Conservation (phyloP, 345 rosid genomes). For the Melaleuca quinquenervia region DNA sequence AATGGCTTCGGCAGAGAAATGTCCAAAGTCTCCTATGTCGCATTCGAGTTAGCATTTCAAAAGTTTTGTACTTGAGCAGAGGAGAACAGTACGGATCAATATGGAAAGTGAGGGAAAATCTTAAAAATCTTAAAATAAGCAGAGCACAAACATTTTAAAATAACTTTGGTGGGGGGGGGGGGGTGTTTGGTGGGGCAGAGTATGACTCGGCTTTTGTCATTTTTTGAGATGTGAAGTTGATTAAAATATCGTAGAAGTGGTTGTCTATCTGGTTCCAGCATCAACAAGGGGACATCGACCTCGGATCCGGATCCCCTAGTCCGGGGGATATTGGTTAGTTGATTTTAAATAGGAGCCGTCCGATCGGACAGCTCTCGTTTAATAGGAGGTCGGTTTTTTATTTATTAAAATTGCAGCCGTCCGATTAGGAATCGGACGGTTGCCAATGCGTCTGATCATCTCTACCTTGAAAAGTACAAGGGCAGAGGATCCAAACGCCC, state of each 20-base stretch:
- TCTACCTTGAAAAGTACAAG: too few species aligned
- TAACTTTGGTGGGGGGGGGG: background rate
- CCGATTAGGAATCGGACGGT: too few species aligned
- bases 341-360: too few species aligned
- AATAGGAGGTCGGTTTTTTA: too few species aligned
- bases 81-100: background rate
- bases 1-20: background rate
- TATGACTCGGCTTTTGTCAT: slow-evolving; percentile 11
- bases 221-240: background rate
- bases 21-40: background rate
- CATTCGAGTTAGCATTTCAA: background rate
- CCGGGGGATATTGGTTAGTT: too few species aligned
- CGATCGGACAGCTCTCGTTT: too few species aligned
- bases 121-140: background rate
- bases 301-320: too few species aligned
- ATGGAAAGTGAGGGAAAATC: background rate
- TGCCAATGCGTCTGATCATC: too few species aligned
- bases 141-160: background rate
- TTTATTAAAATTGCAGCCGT: too few species aligned
- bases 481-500: too few species aligned
- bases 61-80: background rate
- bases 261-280: background rate
- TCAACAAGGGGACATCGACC: background rate
- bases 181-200: background rate
- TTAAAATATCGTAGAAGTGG: slow-evolving; percentile 1